Evolutionary conservation across 2,329 filamentous ascomycete species (phyloP), one percentile per base, ranked within the genome.

Genomic region (Penicillium sp.): DNA sequence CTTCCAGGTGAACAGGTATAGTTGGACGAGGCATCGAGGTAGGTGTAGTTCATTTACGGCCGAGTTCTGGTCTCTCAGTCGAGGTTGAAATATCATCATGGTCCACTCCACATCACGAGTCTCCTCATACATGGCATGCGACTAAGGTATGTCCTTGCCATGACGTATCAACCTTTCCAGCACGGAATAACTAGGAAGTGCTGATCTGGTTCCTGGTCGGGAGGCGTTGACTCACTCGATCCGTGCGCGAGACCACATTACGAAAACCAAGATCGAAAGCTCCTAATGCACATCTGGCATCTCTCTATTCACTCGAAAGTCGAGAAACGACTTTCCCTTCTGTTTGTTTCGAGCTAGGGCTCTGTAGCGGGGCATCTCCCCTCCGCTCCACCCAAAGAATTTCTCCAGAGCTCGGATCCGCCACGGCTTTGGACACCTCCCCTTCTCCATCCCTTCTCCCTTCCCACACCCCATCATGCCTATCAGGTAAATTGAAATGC

Each of bases 401-500:
- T 54, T 56, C 40, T 56, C 50, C 45, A 54, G 41, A 55, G 52
- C 52, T 55, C 43, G 36, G 42, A 31, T 48, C 48, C 46, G 44
- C 44, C 48, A 39, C 36, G 43, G 40, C 43, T 30, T 33, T 41
- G 21, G 36, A 39, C 40, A n/a, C n/a, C n/a, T 19, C 45, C 39
- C 34, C 39, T 48, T 47, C 41, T 37, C 45, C 51, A 54, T 48
- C 43, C 43, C 43, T 45, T 47, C 34, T 15, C 33, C 36, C 35
- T 38, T 25, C 39, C 17, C 33, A 43, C 33, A 39, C 43, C 43
- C 34, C 50, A 56, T 39, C 34, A 65, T 65, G 62, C 61, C 62
- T 41, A 57, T 65, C 41, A 54, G 60, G 62, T 65, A 47, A 62
- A 61, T 43, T 21, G 14, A 16, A 17, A 26, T 11, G 28, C 17